These are phyloP conservation scores for Massarina eburnea DNA, from an alignment of 2,329 filamentous ascomycete species.

Conservation along the genomic window DNA sequence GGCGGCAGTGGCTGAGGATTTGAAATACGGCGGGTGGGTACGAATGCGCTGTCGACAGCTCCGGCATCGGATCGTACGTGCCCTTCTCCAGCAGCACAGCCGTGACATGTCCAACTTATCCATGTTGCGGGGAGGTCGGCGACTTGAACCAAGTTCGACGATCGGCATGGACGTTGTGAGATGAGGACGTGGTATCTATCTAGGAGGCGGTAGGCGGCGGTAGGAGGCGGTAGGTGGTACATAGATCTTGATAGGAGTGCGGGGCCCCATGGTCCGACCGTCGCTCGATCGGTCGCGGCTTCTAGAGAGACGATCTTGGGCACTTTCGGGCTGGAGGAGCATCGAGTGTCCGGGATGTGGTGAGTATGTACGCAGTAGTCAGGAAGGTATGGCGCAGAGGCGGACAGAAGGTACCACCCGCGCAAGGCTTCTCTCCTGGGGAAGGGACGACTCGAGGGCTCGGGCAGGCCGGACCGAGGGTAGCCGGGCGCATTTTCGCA, in stretches of 20 bases:
- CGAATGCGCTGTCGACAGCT: background rate
- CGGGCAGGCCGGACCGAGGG: background rate
- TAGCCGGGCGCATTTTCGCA: background rate
- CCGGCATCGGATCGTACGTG: background rate
- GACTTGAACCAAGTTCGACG: too few relatives aligned
- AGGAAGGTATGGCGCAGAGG: background rate
- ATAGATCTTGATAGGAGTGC: conserved; percentile 2
- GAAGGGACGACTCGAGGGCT: too few relatives aligned
- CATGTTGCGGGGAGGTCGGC: too few relatives aligned
- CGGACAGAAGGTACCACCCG: background rate
- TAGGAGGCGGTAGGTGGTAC: background rate
- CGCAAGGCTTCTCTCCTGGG: background rate
- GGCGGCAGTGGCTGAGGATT: too few relatives aligned
- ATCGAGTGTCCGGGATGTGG: background rate
- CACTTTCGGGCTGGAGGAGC: background rate
- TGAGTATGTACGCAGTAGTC: too few relatives aligned
- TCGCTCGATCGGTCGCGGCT: background rate
- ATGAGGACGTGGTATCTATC: too few relatives aligned
- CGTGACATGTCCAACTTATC: too few relatives aligned
- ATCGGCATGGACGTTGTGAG: background rate
- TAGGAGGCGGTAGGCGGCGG: background rate
- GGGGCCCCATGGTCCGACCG: conserved; percentile 13
- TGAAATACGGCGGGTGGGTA: background rate
- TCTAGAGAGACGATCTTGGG: too few relatives aligned
- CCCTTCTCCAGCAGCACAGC: background rate